phyloP scores from a whole-genome alignment of 345 rosid genomes.

The Raphanus raphanistrum region DNA sequence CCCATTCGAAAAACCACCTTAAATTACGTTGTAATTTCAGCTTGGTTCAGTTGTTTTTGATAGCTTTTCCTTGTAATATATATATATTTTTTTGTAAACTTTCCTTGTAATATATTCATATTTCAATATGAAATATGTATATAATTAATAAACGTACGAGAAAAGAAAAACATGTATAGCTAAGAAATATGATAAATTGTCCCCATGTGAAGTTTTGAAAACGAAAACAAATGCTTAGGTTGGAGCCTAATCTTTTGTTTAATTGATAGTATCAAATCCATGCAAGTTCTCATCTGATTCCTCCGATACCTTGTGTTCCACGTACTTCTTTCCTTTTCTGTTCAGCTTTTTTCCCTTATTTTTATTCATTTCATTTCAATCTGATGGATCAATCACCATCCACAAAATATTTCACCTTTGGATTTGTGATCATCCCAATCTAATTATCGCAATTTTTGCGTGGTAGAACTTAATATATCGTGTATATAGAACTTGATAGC shows the following conservation, averaged over 20 bases:
- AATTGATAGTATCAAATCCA: slow-evolving; percentile 35
- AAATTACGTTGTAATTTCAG: not conserved
- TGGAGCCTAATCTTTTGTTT: slow-evolving; percentile 37
- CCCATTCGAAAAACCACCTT: not conserved
- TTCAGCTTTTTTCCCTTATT: not conserved
- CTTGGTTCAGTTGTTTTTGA: not conserved
- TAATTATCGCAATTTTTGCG: slow-evolving; percentile 11
- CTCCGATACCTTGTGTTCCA: slow-evolving; percentile 27
- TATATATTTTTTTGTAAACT: not conserved
- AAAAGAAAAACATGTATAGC: not conserved
- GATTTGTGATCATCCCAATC: slow-evolving; percentile 18
- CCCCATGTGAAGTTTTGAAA: slow-evolving; percentile 32
- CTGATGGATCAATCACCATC: slow-evolving; percentile 26
- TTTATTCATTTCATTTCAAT: not conserved
- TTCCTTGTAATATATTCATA: not conserved
- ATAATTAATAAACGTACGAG: not conserved
- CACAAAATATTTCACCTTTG: slow-evolving; percentile 14
- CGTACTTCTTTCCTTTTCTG: slow-evolving; percentile 33
- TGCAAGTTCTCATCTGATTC: slow-evolving; percentile 27
- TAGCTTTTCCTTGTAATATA: not conserved
- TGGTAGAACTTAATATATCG: slow-evolving; percentile 30
- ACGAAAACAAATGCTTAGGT: slow-evolving; percentile 35
- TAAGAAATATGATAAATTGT: slow-evolving; percentile 4
- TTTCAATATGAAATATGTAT: not conserved
- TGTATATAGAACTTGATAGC: slow-evolving; percentile 20